Evolutionary conservation across 805 yeast species (phyloP), one percentile per base, ranked within the genome.

Genomic region (Komagataella pastoris): DNA sequence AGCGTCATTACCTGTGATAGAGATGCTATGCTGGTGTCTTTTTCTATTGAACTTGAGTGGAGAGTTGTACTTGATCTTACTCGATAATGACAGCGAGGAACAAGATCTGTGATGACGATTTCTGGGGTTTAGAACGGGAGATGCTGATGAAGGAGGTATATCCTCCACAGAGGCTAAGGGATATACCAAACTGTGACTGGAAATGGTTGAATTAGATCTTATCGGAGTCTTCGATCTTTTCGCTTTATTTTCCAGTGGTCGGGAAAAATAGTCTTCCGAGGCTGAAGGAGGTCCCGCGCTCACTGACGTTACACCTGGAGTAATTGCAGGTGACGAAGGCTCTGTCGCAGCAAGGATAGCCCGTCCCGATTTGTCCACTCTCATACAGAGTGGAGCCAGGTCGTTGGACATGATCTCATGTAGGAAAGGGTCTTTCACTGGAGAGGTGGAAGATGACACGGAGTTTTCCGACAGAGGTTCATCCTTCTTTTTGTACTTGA

Each of bases 401-500:
- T 30, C 40, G 40, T 10, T 30, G 14, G 40, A 10, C 40, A 10
- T 14, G 6, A 30, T 30, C 14, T 30, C 40, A 8, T 30, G 40
- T 14, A 10, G 40, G 8, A 30, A 30, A 10, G 40, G 40, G 6
- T 30, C 40, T 14, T 30, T 30, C 14, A 30, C 40, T 5, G 40
- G 40, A 8, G 40, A 30, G 6, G 40, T 30, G 14, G 40, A 30
- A 10, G 40, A 30, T 30, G 40, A 30, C 6, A 30, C 40, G 12
- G 40, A 30, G 8, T 8, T 19, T 12, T 48, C 50, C 23, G 43
- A 45, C 3, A 23, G 46, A 12, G 24, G 17, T 14, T 45, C 52
- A 19, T 50, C 24, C 47, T 40, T 40, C 40, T 30, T 50, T 14
- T 43, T 21, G 21, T 36, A 43, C 6, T 49, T 47, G 47, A 50